Evolutionary conservation across 2,329 filamentous ascomycete genomes (phyloP).

Genomic region (Cladosporium sp.): DNA sequence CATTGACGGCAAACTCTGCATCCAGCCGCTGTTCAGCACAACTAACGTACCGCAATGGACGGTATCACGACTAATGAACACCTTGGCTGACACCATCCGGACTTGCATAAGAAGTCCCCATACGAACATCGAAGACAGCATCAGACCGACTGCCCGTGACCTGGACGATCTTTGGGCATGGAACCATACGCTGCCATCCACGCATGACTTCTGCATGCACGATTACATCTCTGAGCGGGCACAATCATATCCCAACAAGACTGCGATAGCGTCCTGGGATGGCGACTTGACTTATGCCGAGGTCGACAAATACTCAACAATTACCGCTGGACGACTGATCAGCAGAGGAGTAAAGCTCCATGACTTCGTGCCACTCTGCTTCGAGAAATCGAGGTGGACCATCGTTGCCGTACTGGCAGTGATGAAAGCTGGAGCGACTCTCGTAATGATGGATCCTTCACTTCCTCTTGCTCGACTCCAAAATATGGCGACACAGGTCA

Average conservation of each 20-base stretch:
- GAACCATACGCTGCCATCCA: slow-evolving; percentile 23
- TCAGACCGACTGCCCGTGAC: slow-evolving; percentile 15
- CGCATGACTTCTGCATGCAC: slow-evolving; percentile 22
- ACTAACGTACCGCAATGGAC: slow-evolving; percentile 18
- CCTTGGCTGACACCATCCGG: slow-evolving; percentile 18
- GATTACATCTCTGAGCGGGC: slow-evolving; percentile 17
- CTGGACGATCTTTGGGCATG: slow-evolving; percentile 23
- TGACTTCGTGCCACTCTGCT: slow-evolving; percentile 37
- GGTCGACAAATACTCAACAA: slow-evolving; percentile 13
- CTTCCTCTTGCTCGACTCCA: slow-evolving; percentile 20
- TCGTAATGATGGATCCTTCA: slow-evolving; percentile 39
- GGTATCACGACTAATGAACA: slow-evolving; percentile 19
- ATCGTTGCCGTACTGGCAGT: slow-evolving; percentile 41
- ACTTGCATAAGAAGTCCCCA: slow-evolving; percentile 16
- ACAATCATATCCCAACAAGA: slow-evolving; percentile 51
- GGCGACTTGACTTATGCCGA: slow-evolving; percentile 21
- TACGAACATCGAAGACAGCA: slow-evolving; percentile 14
- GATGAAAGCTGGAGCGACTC: slow-evolving; percentile 41
- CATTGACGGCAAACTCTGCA: slow-evolving; percentile 1
- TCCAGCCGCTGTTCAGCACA: slow-evolving; percentile 19
- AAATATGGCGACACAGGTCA: slow-evolving; percentile 16
- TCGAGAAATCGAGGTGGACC: slow-evolving; percentile 41
- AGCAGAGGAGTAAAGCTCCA: slow-evolving; percentile 13
- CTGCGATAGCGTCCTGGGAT: slow-evolving; percentile 39
- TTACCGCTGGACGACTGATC: slow-evolving; percentile 12